Base-by-base conservation (phyloP, 352 stramenopile genomes). In the Globisporangium nagaii region DNA sequence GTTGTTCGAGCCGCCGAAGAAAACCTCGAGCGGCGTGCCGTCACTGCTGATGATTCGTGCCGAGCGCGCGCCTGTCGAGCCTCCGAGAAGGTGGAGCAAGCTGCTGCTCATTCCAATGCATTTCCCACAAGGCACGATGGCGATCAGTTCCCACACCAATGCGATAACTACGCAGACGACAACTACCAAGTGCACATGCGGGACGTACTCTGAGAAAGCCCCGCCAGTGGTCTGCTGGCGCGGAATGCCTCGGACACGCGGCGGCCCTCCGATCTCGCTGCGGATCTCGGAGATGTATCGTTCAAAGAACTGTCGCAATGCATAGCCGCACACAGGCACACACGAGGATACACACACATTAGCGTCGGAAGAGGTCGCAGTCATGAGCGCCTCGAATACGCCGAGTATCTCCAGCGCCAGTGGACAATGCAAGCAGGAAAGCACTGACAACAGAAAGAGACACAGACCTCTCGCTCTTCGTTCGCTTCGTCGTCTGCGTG, bases 1-100 rank as follows among this genome's bases (percentile, higher is more conserved):
- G 32, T 66, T 68, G n/a, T n/a, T n/a, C 1, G 62, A 65, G n/a
- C 81, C 81, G 31, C 70, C 86, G n/a, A 95, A 75, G 49, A 73
- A 91, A 30, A 93, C 73, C 44, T 95, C 82, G 10, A 95, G 66
- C 7, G 84, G 84, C 12, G 68, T 85, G 2, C 83, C 84, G 44
- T 70, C 74, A 45, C 74, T 75, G 53, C 69, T 84, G 53, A 88
- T 76, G 27, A 91, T 79, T 17, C 78, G 76, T 13, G 67, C 72
- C 11, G 62, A 65, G 42, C 73, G 71, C 30, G 37, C 54, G 4
- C 64, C 68, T 31, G 56, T 19, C 32, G 53, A 34, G 6, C 66
- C 68, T 13, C 70, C 66, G 19, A 84, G 58, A 45, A 86, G 62
- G 35, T 84, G 75, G 19, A 85, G 58, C 46, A 86, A 63, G 20